These are phyloP conservation scores for Fusarium penzigii DNA, from an alignment of 2,329 filamentous ascomycete genomes.

Conservation along the genomic window DNA sequence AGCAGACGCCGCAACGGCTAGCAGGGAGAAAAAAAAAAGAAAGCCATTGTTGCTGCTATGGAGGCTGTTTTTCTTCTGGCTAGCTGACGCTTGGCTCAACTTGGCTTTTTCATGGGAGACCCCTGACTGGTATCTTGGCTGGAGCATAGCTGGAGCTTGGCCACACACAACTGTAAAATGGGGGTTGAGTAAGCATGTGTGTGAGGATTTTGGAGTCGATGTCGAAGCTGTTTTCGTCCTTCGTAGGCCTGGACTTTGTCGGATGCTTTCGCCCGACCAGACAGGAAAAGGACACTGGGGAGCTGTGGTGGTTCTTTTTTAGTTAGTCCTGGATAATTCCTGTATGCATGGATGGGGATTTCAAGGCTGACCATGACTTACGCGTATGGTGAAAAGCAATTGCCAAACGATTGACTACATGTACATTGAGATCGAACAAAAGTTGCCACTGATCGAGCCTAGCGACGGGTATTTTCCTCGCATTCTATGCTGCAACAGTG, in stretches of 20 bases:
- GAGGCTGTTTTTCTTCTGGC: not conserved
- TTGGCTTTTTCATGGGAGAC: slow-evolving; percentile 22
- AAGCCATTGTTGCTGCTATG: not conserved
- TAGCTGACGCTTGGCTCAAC: slow-evolving; percentile 19
- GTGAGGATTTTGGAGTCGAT: not conserved
- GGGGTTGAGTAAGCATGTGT: not conserved
- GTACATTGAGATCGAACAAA: too few species aligned
- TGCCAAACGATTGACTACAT: too few species aligned
- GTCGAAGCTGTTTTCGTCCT: not conserved
- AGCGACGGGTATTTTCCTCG: not conserved
- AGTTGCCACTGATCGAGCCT: not conserved
- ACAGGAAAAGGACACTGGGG: too few species aligned
- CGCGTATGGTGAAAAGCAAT: too few species aligned
- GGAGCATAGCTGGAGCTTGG: slow-evolving; percentile 16
- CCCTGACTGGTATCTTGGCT: slow-evolving; percentile 17
- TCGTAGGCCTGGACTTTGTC: too few species aligned
- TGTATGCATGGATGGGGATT: too few species aligned
- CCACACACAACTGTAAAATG: slow-evolving; percentile 7
- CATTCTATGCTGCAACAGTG: slow-evolving; percentile 6
- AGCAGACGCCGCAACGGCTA: slow-evolving; percentile 18
- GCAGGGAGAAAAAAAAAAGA: slow-evolving; percentile 1
- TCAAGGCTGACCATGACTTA: too few species aligned
- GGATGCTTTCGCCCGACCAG: too few species aligned
- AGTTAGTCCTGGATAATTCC: too few species aligned
- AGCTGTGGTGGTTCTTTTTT: too few species aligned